Evolutionary conservation across 306 rosid species (phyloP).

Genomic region (Quercus dentata): DNA sequence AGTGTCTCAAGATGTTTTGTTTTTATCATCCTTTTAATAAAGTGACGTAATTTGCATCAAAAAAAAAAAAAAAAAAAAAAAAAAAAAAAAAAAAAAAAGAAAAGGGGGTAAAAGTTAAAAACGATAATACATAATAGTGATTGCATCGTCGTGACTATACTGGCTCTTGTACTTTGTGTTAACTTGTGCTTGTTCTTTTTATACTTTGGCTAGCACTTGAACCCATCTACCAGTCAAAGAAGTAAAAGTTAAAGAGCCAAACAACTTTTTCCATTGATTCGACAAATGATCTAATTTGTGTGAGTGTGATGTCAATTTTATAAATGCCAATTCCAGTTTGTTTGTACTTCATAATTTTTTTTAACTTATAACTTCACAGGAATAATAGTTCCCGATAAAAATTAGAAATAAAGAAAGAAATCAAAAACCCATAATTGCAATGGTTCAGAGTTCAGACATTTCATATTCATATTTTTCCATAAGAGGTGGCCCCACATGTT

Average conservation of each 20-base stretch:
- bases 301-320: not conserved
- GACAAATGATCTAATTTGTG: not conserved
- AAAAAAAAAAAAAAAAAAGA: too few relatives aligned
- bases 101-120: too few relatives aligned
- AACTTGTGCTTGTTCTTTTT: not conserved
- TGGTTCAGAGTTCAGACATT: not conserved
- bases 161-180: not conserved
- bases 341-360: not conserved
- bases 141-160: not conserved
- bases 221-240: not conserved
- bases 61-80: too few relatives aligned
- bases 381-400: not conserved
- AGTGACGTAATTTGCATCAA: too few relatives aligned
- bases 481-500: not conserved
- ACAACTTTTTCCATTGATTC: not conserved
- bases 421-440: not conserved
- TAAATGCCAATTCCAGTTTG: not conserved
- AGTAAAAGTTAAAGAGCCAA: not conserved
- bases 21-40: too few relatives aligned
- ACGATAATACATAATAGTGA: not conserved
- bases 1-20: too few relatives aligned
- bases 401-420: not conserved
- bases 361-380: not conserved
- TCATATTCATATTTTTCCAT: not conserved
- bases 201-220: not conserved